Evolutionary conservation across 495 filamentous ascomycete species (phyloP).

Genomic region (Oleoguttula mirabilis): DNA sequence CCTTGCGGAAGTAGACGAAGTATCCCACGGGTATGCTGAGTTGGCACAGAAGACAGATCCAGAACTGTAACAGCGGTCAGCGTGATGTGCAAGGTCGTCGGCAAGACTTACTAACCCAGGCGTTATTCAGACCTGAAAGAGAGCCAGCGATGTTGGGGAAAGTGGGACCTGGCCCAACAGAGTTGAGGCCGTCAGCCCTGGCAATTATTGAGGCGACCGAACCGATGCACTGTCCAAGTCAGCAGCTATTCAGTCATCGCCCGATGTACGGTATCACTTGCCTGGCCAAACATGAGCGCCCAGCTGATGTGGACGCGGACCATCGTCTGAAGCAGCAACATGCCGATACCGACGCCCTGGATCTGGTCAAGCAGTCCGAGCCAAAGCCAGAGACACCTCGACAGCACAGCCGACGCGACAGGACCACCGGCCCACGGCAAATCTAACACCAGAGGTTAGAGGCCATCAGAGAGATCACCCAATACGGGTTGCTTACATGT

Average conservation of each 20-base stretch:
- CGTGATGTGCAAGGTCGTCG: no score
- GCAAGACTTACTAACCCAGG: conserved; percentile 25
- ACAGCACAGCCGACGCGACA: no score
- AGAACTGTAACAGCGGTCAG: conserved; percentile 42
- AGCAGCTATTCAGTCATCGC: no score
- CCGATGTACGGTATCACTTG: no score
- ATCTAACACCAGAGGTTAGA: no score
- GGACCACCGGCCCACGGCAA: no score
- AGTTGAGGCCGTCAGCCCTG: conserved; percentile 46
- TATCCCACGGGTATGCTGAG: conserved; percentile 53
- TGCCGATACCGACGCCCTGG: conserved; percentile 50
- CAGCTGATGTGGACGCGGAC: conserved; percentile 48
- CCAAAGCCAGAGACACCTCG: conserved; percentile 61
- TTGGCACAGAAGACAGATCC: conserved; percentile 51
- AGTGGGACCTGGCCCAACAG: conserved; percentile 47
- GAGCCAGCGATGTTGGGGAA: conserved; percentile 47
- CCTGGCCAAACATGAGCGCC: conserved; percentile 44
- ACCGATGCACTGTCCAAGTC: no score
- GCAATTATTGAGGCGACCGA: conserved; percentile 45
- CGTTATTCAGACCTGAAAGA: conserved; percentile 38
- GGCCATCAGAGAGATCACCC: no score
- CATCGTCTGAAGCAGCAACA: conserved; percentile 51
- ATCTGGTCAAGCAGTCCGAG: conserved; percentile 51
- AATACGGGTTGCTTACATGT: no score
- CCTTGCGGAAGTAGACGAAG: conserved; percentile 59